Evolutionary conservation across 1,284 basidiomycete genomes (phyloP), one percentile per base, ranked within the genome.

Genomic region (Rhodotorula mucilaginosa): DNA sequence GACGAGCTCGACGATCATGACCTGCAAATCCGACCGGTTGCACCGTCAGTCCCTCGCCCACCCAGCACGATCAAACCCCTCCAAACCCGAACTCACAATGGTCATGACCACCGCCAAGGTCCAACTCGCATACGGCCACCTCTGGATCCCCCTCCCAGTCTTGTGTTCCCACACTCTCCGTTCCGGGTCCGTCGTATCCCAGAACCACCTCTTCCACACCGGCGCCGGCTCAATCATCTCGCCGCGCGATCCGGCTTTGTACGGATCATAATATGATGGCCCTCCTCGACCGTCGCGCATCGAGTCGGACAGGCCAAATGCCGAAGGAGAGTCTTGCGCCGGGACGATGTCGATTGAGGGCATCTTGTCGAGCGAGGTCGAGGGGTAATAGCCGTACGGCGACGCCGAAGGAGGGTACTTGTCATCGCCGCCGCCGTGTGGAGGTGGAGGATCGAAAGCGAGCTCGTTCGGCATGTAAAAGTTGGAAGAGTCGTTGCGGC

Each of bases 121-220:
- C 82, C 82, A 85, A 48, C 81, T 80, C 47, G 82, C 85, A 72
- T 90, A 86, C 13, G 95, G 91, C 80, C 89, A 86, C 67, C 81
- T 86, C 81, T 98, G 95, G 29, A 91, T 85, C 8, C 90, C 91
- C 57, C 95, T 85, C 1, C 92, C 91, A 59, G 89, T 85, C 78
- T 87, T 89, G 61, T 81, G 79, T 58, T 80, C 78, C 61, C 78
- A 77, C 18, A 82, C 79, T 68, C 79, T 77, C 39, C 80, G 65
- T 16, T 77, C 74, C 3, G 79, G 64, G n/a, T 79, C 71, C 48
- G 78, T 79, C 58, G 71, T 74, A 61, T 79, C 78, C 61, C 74
- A 71, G 13, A 79, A 54, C 73, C 74, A 65, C 29, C 78, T 39
- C 62, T 68, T 48, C 72, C 63, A 71, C 31, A 71, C 51, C 31